Evolutionary conservation across 331 rosid species (phyloP).

Genomic region (Arachis monticola): DNA sequence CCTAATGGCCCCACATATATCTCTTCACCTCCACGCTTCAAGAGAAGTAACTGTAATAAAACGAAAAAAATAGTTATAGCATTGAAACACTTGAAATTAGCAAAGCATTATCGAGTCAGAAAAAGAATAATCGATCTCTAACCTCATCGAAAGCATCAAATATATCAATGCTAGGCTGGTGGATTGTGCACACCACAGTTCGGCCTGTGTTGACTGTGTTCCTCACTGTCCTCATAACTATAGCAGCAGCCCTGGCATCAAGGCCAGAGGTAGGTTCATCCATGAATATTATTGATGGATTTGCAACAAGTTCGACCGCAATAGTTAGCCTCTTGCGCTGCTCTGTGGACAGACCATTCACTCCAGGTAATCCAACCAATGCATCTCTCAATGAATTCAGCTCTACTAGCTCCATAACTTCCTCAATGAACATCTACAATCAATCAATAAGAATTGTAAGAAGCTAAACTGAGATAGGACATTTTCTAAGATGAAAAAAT

Average conservation of each 20-base stretch:
- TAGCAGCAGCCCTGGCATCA: conserved; percentile 98
- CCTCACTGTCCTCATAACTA: conserved; percentile 93
- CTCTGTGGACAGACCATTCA: conserved; percentile 86
- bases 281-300: conserved; percentile 90
- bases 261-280: conserved; percentile 97
- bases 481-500: neutral
- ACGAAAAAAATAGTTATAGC: conserved; percentile 9
- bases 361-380: conserved; percentile 81
- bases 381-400: conserved; percentile 69
- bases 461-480: neutral
- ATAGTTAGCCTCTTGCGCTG: conserved; percentile 92
- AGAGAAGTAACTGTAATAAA: conserved; percentile 65
- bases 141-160: conserved; percentile 97
- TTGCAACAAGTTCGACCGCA: conserved; percentile 92
- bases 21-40: conserved; percentile 86
- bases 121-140: conserved; percentile 9
- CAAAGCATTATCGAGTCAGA: neutral
- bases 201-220: conserved; percentile 91
- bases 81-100: conserved; percentile 1
- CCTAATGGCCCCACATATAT: conserved; percentile 86
- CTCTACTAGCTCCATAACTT: conserved; percentile 88
- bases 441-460: conserved; percentile 16
- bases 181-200: conserved; percentile 94
- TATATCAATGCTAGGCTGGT: conserved; percentile 93
- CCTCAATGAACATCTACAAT: conserved; percentile 84